These are phyloP conservation scores for Cystobasidiaceae sp. DNA, from an alignment of 1,284 basidiomycete species.

Conservation along the genomic window DNA sequence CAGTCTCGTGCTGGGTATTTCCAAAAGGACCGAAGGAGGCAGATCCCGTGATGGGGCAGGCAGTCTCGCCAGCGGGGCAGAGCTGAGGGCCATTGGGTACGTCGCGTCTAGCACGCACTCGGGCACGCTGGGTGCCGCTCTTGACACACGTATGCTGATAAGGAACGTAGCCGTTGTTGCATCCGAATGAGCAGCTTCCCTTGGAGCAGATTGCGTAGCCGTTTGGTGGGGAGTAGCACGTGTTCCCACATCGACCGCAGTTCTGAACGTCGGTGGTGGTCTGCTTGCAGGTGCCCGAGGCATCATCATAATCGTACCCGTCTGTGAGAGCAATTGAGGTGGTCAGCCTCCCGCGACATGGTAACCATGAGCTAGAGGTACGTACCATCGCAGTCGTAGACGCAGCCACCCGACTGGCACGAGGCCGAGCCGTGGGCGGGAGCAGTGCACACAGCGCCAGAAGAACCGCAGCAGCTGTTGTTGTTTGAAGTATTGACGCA, in stretches of 20 bases:
- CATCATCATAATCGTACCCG: background rate
- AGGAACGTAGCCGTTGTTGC: background rate
- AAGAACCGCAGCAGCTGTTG: background rate
- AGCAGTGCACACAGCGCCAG: background rate
- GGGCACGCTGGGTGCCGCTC: too few relatives aligned
- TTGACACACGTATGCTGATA: background rate
- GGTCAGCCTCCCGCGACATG: too few relatives aligned
- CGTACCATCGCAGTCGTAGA: background rate
- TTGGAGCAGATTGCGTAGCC: background rate
- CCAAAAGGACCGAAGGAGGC: background rate
- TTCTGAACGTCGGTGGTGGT: too few relatives aligned
- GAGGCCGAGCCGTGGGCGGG: background rate
- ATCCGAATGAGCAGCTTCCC: background rate
- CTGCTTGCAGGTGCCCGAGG: too few relatives aligned
- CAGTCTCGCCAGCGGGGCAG: background rate
- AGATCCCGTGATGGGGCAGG: background rate
- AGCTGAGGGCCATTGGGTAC: too few relatives aligned
- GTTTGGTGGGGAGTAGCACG: background rate
- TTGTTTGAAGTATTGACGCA: background rate
- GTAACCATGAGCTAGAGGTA: background rate
- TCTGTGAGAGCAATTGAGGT: too few relatives aligned
- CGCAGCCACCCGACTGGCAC: background rate
- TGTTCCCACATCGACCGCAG: too few relatives aligned
- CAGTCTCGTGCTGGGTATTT: background rate
- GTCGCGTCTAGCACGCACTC: too few relatives aligned